phyloP scores from a whole-genome alignment of 306 rosid species.

The Sesbania bispinosa region DNA sequence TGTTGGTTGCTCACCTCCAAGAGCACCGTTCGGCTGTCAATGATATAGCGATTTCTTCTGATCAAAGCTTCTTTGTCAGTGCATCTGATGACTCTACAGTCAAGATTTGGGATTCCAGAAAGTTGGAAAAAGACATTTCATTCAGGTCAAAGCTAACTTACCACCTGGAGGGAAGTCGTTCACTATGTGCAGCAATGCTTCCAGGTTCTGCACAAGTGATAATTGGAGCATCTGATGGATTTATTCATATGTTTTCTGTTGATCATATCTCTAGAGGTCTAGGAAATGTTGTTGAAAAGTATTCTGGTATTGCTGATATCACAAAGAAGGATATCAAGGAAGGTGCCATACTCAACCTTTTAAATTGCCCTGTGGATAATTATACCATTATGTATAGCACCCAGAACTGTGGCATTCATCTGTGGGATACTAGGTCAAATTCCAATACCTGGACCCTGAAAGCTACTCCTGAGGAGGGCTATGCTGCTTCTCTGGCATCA shows the following conservation, averaged over 20 bases:
- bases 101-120: conserved; percentile 95
- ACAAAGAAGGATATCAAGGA: conserved; percentile 87
- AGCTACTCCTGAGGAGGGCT: conserved; percentile 89
- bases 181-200: conserved; percentile 80
- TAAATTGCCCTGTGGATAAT: conserved; percentile 65
- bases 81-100: conserved; percentile 96
- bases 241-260: conserved; percentile 80
- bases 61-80: conserved; percentile 86
- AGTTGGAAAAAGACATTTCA: conserved; percentile 93
- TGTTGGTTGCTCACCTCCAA: conserved; percentile 95
- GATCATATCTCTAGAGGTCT: conserved; percentile 86
- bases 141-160: conserved; percentile 93
- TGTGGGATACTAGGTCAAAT: conserved; percentile 90
- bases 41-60: conserved; percentile 85
- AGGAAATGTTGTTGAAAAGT: conserved; percentile 89
- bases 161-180: conserved; percentile 94
- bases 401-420: conserved; percentile 88
- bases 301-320: conserved; percentile 87
- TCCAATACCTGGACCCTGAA: conserved; percentile 73
- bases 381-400: conserved; percentile 77
- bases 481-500: conserved; percentile 62
- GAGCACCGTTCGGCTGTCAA: conserved; percentile 94
- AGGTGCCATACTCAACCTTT: conserved; percentile 78
- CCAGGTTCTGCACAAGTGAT: conserved; percentile 83
- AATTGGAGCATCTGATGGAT: conserved; percentile 95